Evolutionary conservation across 2,329 filamentous ascomycete genomes (phyloP).

Genomic region (Hypoxylon sp.): DNA sequence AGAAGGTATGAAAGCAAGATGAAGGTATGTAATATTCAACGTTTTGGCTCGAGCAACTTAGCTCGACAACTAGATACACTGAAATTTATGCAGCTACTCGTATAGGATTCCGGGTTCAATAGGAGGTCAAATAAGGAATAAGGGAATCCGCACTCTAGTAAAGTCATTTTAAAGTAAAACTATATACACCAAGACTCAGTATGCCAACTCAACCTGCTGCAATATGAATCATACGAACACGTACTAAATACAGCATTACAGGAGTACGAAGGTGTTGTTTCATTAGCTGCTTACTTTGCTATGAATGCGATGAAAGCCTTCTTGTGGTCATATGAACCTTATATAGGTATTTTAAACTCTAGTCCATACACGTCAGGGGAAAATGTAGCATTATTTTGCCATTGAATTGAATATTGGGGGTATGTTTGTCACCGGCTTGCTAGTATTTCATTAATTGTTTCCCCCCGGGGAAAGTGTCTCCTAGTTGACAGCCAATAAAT

Average conservation of each 20-base stretch:
- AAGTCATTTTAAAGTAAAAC: background rate
- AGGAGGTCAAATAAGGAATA: background rate
- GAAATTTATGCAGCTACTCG: background rate
- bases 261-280: background rate
- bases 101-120: background rate
- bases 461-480: background rate
- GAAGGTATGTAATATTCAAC: background rate
- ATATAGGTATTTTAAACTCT: background rate
- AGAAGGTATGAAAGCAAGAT: background rate
- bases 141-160: too few species aligned
- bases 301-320: background rate
- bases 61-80: background rate
- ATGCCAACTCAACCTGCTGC: slow-evolving; percentile 5
- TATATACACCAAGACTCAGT: background rate
- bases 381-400: slow-evolving; percentile 2
- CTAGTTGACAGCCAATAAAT: background rate
- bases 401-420: background rate
- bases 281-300: background rate
- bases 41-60: background rate
- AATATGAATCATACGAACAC: background rate
- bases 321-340: background rate
- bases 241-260: slow-evolving; percentile 1
- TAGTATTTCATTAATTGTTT: background rate
- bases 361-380: slow-evolving; percentile 5
- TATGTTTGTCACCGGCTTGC: background rate